These are phyloP conservation scores for Moringa oleifera DNA, from an alignment of 345 rosid genomes.

Conservation along the genomic window DNA sequence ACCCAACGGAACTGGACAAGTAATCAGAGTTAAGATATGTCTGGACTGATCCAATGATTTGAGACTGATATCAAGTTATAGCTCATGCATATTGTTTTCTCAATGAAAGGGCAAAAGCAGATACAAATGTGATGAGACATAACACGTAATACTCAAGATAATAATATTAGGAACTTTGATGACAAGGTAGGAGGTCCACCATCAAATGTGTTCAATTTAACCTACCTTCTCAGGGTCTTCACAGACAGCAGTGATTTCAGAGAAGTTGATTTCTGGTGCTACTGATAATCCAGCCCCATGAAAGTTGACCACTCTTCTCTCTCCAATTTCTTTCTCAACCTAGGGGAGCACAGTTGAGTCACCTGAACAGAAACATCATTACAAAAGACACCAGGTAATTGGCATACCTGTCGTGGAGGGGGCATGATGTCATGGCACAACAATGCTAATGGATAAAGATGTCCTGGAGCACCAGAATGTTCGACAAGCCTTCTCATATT, in stretches of 20 bases:
- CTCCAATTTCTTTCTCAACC: conserved; percentile 97
- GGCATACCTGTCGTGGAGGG: conserved; percentile 69
- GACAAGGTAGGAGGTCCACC: neutral
- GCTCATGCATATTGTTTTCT: too few species aligned
- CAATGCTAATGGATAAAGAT: conserved; percentile 73
- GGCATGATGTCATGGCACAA: conserved; percentile 94
- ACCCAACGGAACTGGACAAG: too few species aligned
- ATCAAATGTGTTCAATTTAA: conserved; percentile 4
- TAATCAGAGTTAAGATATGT: too few species aligned
- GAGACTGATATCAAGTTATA: too few species aligned
- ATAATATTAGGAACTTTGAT: neutral
- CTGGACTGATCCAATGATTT: too few species aligned
- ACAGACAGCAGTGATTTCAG: conserved; percentile 48
- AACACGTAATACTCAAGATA: neutral
- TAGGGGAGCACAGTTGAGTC: conserved; percentile 25
- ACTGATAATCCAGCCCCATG: conserved; percentile 71
- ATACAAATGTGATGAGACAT: too few species aligned
- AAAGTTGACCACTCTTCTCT: conserved; percentile 64
- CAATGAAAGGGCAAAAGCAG: too few species aligned
- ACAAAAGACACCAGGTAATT: conserved; percentile 11
- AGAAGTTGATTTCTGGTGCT: conserved; percentile 51
- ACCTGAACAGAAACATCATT: conserved; percentile 10
- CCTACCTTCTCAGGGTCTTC: conserved; percentile 71
- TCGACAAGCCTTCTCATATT: conserved; percentile 87
- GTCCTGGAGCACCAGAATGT: conserved; percentile 79